Percentiles rank a stretch among this genome's conserved stretches.
phyloP scores from a whole-genome alignment of 306 rosid species.

The Casuarina cunninghamiana region DNA sequence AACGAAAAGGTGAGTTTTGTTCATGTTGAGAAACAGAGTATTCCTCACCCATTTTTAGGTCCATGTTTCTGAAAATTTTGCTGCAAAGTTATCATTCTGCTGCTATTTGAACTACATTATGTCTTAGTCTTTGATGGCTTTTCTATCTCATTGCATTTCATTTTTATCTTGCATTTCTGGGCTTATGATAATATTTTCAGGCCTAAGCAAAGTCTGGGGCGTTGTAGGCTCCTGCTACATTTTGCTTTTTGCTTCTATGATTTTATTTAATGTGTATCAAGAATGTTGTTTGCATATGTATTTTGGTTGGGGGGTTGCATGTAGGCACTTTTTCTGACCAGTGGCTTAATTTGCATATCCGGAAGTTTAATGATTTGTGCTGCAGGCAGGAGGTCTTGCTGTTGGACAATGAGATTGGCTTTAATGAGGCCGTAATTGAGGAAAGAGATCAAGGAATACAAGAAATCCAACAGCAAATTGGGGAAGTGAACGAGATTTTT shows the following conservation, averaged over 20 bases:
- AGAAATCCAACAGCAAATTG: slow-evolving; percentile 94
- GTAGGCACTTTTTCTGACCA: not conserved
- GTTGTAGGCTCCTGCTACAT: not conserved
- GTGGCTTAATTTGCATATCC: slow-evolving; percentile 19
- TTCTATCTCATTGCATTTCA: not conserved
- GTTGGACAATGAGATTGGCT: slow-evolving; percentile 82
- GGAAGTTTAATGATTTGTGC: slow-evolving; percentile 29
- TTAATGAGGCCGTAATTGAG: slow-evolving; percentile 95
- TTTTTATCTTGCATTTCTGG: not conserved
- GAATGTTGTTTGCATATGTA: not conserved
- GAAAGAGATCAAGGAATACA: slow-evolving; percentile 98
- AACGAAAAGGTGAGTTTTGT: slow-evolving; percentile 69
- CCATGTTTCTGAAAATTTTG: not conserved
- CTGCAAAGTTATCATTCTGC: not conserved
- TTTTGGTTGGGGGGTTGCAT: not conserved
- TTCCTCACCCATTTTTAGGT: not conserved
- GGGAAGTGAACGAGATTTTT: slow-evolving; percentile 93
- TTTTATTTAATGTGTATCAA: not conserved
- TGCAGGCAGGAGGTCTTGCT: slow-evolving; percentile 87
- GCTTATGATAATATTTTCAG: not conserved
- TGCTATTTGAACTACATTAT: not conserved
- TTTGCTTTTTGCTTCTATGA: not conserved
- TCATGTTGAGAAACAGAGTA: not conserved
- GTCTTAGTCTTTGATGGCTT: not conserved
- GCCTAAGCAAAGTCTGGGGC: not conserved